Conservation (phyloP, 306 rosid genomes). For the Mucuna pruriens region DNA sequence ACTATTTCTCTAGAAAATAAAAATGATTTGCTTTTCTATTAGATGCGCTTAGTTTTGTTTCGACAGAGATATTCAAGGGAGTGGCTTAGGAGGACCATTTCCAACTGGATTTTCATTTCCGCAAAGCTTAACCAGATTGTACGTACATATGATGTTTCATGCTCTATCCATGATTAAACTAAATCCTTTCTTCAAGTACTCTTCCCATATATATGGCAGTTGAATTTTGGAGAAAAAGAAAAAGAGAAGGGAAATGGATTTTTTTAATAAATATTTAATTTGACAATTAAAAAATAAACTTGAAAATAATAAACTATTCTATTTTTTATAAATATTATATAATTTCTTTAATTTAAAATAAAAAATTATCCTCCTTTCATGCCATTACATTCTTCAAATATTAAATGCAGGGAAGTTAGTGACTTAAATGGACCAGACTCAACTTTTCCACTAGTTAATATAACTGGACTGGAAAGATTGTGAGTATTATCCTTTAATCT, state of each 20-base stretch:
- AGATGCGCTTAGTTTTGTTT: background rate
- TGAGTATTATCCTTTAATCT: constrained; percentile 40
- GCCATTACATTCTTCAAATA: background rate
- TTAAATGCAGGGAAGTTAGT: constrained; percentile 54
- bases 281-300: too few relatives aligned
- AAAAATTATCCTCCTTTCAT: too few relatives aligned
- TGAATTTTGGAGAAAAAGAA: too few relatives aligned
- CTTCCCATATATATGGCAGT: background rate
- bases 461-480: constrained; percentile 43
- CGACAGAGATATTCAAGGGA: constrained; percentile 64
- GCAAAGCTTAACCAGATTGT: constrained; percentile 51
- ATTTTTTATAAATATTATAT: too few relatives aligned
- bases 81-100: constrained; percentile 75
- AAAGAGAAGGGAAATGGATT: too few relatives aligned
- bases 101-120: constrained; percentile 54
- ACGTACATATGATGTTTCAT: constrained; percentile 39
- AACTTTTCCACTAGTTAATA: constrained; percentile 45
- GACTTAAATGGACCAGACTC: constrained; percentile 55
- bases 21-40: too few relatives aligned
- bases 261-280: too few relatives aligned
- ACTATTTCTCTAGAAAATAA: background rate
- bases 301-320: too few relatives aligned
- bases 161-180: background rate
- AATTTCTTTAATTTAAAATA: too few relatives aligned
- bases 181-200: too few relatives aligned